Base-by-base conservation (phyloP, 2,329 filamentous ascomycete species). In the Cordyceps tenuipes region DNA sequence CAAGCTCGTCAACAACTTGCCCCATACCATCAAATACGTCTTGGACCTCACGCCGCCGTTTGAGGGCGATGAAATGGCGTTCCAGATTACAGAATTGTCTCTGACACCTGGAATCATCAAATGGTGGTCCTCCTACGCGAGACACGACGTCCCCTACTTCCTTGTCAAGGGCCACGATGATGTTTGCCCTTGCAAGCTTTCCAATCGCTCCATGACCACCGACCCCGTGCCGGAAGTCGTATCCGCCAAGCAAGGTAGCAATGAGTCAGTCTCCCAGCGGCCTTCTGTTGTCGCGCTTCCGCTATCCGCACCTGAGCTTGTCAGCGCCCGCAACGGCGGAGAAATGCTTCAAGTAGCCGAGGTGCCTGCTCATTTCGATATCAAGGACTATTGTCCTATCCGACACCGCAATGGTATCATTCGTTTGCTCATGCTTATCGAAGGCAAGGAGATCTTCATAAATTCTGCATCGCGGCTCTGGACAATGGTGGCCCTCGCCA, bases 381-480 rank as follows among this genome's bases (percentile, higher is more conserved):
- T 82, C 15, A 71, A 73, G 1, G 85, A 88, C 63, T 90, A 90
- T 68, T 88, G 84, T 51, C 78, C 80, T 1, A 72, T 83, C 8
- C 81, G 87, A 3, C 87, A 90, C 67, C 76, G 82, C 13, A 81
- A 80, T 31, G 81, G 80, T 21, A 83, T 94, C 39, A 77, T 88
- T 50, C 78, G 85, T 1, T 72, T 90, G 0, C 73, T 90, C 4
- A 76, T 82, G 65, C 75, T 80, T 12, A 78, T 89, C 46, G 76
- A 83, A 63, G 80, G 80, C 2, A 74, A 79, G 3, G 72, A 78
- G 34, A 75, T 84, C 0, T 73, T 76, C 1, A 69, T 90, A 15
- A 81, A 89, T 69, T 88, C 86, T 0, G 86, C 87, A 0, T 76
- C 80, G 12, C 84, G 87, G 15, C 72, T 88, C 43, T 89, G 84